Conservation (phyloP, 2,329 filamentous ascomycete species). For the Ophiosphaerella korrae region DNA sequence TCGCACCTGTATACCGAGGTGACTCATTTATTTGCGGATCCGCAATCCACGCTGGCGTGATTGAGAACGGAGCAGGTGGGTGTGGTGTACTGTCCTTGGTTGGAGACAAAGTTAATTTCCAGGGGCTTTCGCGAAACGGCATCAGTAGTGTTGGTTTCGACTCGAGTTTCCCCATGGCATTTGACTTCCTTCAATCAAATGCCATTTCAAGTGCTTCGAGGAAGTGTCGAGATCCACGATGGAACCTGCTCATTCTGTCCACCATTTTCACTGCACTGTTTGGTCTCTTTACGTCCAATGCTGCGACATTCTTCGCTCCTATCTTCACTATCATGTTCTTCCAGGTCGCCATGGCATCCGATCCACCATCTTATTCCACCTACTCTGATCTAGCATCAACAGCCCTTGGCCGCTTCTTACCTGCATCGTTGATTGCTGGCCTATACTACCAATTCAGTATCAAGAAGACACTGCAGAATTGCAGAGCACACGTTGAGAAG, state of each 20-base stretch:
- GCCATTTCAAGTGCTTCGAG: slow-evolving; percentile 14
- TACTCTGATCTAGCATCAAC: slow-evolving; percentile 41
- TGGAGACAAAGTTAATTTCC: slow-evolving; percentile 31
- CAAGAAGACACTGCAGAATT: slow-evolving; percentile 29
- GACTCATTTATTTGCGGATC: slow-evolving; percentile 47
- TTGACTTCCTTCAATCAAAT: slow-evolving; percentile 30
- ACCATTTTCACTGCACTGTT: slow-evolving; percentile 37
- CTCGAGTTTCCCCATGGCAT: slow-evolving; percentile 43
- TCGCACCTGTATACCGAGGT: slow-evolving; percentile 35
- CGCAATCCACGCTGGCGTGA: slow-evolving; percentile 43
- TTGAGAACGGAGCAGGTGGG: slow-evolving; percentile 36
- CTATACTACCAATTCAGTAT: slow-evolving; percentile 38
- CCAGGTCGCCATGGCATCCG: slow-evolving; percentile 45
- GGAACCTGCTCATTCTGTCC: slow-evolving; percentile 41
- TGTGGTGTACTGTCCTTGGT: slow-evolving; percentile 38
- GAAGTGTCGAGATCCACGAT: slow-evolving; percentile 41
- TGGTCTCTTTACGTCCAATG: slow-evolving; percentile 36
- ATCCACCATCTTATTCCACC: slow-evolving; percentile 37
- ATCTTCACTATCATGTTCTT: slow-evolving; percentile 29
- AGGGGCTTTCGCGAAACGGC: slow-evolving; percentile 30
- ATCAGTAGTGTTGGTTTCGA: slow-evolving; percentile 41
- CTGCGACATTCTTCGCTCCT: slow-evolving; percentile 24
- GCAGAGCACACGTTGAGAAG: slow-evolving; percentile 45
- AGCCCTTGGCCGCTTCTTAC: slow-evolving; percentile 40
- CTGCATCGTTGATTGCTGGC: slow-evolving; percentile 36